phyloP scores from a whole-genome alignment of 2,329 filamentous ascomycete genomes.

The Biscogniauxia mediterranea region DNA sequence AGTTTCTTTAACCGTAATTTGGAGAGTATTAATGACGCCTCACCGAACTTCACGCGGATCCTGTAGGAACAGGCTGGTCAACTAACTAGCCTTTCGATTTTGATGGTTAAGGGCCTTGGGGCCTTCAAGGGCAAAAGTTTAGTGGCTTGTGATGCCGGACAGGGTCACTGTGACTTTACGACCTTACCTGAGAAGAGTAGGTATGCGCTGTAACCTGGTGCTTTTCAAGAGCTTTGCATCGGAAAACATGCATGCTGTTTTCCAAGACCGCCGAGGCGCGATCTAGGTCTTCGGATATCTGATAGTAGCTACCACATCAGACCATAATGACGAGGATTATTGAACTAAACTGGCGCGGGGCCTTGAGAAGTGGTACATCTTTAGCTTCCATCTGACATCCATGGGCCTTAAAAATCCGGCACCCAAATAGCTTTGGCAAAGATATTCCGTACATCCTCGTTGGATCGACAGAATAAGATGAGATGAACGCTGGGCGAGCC shows the following conservation, averaged over 20 bases:
- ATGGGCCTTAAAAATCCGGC: background rate
- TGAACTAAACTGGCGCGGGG: constrained; percentile 6
- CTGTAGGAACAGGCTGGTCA: background rate
- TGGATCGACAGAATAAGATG: background rate
- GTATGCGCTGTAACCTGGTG: background rate
- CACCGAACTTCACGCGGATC: background rate
- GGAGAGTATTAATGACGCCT: background rate
- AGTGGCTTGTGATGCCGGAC: background rate
- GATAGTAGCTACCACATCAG: constrained; percentile 28
- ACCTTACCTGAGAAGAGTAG: background rate
- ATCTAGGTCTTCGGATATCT: constrained; percentile 20
- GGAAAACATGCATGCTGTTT: constrained; percentile 12
- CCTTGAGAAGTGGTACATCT: background rate
- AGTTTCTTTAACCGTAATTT: background rate
- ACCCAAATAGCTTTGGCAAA: background rate
- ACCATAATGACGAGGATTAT: constrained; percentile 20
- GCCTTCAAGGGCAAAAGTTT: background rate
- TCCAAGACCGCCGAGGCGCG: constrained; percentile 6
- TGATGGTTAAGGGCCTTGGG: background rate
- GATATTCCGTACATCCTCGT: background rate
- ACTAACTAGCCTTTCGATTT: background rate
- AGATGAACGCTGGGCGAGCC: background rate
- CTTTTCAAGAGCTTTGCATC: constrained; percentile 3
- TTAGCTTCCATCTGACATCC: background rate
- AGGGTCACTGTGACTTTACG: background rate